Conservation (phyloP, 164 flowering plant genomes). For the Aristolochia fimbriata region DNA sequence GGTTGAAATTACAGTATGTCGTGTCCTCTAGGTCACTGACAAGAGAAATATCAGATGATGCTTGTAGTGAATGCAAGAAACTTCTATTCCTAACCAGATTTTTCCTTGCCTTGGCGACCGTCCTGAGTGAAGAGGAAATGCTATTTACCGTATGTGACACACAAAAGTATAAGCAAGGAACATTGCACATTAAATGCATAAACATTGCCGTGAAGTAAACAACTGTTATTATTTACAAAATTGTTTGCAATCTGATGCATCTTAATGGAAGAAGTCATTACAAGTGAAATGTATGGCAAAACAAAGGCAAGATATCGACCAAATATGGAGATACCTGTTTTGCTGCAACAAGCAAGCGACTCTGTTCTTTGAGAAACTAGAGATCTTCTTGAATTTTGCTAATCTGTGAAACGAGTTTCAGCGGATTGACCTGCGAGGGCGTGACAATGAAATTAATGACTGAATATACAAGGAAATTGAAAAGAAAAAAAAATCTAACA, state of each 20-base stretch:
- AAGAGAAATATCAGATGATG: conserved; percentile 37
- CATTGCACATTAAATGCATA: neutral
- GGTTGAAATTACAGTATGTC: conserved; percentile 56
- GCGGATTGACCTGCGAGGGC: conserved; percentile 59
- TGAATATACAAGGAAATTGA: too few relatives aligned
- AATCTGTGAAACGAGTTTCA: conserved; percentile 61
- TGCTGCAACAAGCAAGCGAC: conserved; percentile 66
- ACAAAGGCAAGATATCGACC: too few relatives aligned
- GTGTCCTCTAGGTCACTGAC: conserved; percentile 46
- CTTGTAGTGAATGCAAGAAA: conserved; percentile 59
- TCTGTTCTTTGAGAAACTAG: conserved; percentile 42
- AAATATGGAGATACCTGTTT: conserved; percentile 53
- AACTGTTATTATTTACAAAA: too few relatives aligned
- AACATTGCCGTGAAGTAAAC: too few relatives aligned
- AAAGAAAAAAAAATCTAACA: too few relatives aligned
- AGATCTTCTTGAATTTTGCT: conserved; percentile 78
- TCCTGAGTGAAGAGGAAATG: conserved; percentile 29
- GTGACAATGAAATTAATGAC: too few relatives aligned
- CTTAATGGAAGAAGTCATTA: too few relatives aligned
- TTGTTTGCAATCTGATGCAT: too few relatives aligned
- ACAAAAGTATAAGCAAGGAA: neutral
- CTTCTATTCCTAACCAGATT: conserved; percentile 61
- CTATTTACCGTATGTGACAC: too few relatives aligned
- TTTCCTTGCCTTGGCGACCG: conserved; percentile 67
- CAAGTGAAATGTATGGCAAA: too few relatives aligned